Percentiles rank a stretch among this genome's conserved stretches.
Evolutionary conservation across 805 yeast genomes (phyloP).

Genomic region (Ogataea naganishii): DNA sequence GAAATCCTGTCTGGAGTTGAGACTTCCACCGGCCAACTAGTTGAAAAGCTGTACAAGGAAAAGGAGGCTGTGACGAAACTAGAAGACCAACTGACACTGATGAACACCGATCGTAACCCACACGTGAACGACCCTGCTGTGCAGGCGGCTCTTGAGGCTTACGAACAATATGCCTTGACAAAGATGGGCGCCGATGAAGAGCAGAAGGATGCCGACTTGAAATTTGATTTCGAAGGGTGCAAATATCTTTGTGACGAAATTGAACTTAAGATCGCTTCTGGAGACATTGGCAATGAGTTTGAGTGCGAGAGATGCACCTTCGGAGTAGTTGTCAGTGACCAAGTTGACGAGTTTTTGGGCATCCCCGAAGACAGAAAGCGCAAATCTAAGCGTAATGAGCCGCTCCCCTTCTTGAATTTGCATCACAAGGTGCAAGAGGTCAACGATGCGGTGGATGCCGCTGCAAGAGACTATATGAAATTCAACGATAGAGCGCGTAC

Average conservation of each 20-base stretch:
- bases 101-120: conserved; percentile 61
- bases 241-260: too few relatives aligned
- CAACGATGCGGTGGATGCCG: conserved; percentile 8
- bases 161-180: conserved; percentile 38
- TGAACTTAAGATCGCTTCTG: too few relatives aligned
- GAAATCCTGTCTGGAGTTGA: too few relatives aligned
- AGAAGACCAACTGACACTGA: conserved; percentile 37
- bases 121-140: conserved; percentile 86
- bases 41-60: too few relatives aligned
- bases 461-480: conserved; percentile 8
- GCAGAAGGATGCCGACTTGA: too few relatives aligned
- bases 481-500: conserved; percentile 13
- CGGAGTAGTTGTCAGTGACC: neutral
- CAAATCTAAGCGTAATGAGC: neutral
- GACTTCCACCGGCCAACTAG: too few relatives aligned
- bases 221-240: too few relatives aligned
- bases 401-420: too few relatives aligned
- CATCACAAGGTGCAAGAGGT: too few relatives aligned
- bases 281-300: neutral
- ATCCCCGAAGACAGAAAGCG: too few relatives aligned
- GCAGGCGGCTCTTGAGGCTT: conserved; percentile 54
- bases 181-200: too few relatives aligned
- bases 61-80: conserved; percentile 21
- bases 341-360: too few relatives aligned
- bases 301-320: neutral